Evolutionary conservation across 805 yeast genomes (phyloP).

Genomic region (Starmera amethionina): DNA sequence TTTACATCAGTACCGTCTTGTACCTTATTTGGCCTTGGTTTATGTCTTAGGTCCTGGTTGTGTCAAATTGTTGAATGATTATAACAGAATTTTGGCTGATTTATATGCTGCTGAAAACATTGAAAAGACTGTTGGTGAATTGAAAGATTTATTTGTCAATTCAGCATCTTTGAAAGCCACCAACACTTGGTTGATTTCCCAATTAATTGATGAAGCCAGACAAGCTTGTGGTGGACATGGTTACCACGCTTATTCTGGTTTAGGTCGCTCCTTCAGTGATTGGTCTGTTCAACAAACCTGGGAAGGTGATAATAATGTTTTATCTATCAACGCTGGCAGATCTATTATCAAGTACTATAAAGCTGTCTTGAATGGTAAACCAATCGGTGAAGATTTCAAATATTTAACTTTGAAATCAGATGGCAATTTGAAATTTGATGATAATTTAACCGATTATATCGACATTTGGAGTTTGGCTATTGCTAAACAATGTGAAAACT

Average conservation of each 20-base stretch:
- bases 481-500: slow-evolving; percentile 16
- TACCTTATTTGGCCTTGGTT: slow-evolving; percentile 76
- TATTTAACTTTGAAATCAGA: slow-evolving; percentile 21
- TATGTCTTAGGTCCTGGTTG: slow-evolving; percentile 72
- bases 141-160: slow-evolving; percentile 72
- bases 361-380: slow-evolving; percentile 26
- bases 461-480: slow-evolving; percentile 26
- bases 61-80: slow-evolving; percentile 44
- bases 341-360: slow-evolving; percentile 38
- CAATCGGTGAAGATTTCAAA: slow-evolving; percentile 17
- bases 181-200: slow-evolving; percentile 77
- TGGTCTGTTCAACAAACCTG: slow-evolving; percentile 98
- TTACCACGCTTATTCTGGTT: slow-evolving; percentile 84
- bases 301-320: slow-evolving; percentile 94
- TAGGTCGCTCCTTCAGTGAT: slow-evolving; percentile 81
- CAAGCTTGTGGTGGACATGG: slow-evolving; percentile 97
- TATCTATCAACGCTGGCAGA: slow-evolving; percentile 79
- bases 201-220: slow-evolving; percentile 78
- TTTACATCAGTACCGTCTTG: slow-evolving; percentile 76
- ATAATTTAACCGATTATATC: slow-evolving; percentile 11
- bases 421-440: slow-evolving; percentile 18
- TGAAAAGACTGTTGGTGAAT: slow-evolving; percentile 41
- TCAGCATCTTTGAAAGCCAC: slow-evolving; percentile 87
- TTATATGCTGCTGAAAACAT: slow-evolving; percentile 43
- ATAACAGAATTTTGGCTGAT: slow-evolving; percentile 37